phyloP scores from a whole-genome alignment of 1,284 basidiomycete genomes.

The Malassezia nana region DNA sequence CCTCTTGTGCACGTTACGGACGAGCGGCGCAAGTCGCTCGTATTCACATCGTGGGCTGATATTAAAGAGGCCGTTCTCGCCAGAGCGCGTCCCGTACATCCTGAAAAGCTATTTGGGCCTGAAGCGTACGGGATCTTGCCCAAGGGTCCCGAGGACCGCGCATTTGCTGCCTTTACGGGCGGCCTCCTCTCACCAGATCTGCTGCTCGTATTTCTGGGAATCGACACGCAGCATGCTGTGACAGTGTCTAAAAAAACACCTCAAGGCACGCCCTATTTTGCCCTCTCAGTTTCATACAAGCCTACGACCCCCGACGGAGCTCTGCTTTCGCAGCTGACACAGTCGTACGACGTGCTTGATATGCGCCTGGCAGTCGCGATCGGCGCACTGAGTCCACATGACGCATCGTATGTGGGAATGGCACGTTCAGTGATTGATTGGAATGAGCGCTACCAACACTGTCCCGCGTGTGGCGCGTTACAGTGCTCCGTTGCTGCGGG shows the following conservation, averaged over 20 bases:
- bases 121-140: slow-evolving; percentile 24
- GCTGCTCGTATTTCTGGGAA: slow-evolving; percentile 38
- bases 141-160: background rate
- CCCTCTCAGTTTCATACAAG: slow-evolving; percentile 34
- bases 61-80: slow-evolving; percentile 30
- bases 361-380: slow-evolving; percentile 29
- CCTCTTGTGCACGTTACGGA: slow-evolving; percentile 37
- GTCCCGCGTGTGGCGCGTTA: slow-evolving; percentile 70
- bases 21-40: slow-evolving; percentile 4
- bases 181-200: slow-evolving; percentile 26
- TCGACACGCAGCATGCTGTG: slow-evolving; percentile 23
- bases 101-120: slow-evolving; percentile 27
- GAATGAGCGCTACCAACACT: slow-evolving; percentile 58
- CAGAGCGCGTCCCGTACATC: slow-evolving; percentile 6
- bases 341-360: slow-evolving; percentile 35
- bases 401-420: slow-evolving; percentile 38
- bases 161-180: slow-evolving; percentile 24
- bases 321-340: slow-evolving; percentile 14
- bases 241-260: slow-evolving; percentile 28
- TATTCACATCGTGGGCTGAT: slow-evolving; percentile 30
- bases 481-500: slow-evolving; percentile 86
- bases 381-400: slow-evolving; percentile 20
- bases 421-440: slow-evolving; percentile 40
- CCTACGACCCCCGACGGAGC: slow-evolving; percentile 18
- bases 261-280: slow-evolving; percentile 37